Evolutionary conservation across 345 rosid genomes (phyloP), one percentile per base, ranked within the genome.

Genomic region (Punica granatum): DNA sequence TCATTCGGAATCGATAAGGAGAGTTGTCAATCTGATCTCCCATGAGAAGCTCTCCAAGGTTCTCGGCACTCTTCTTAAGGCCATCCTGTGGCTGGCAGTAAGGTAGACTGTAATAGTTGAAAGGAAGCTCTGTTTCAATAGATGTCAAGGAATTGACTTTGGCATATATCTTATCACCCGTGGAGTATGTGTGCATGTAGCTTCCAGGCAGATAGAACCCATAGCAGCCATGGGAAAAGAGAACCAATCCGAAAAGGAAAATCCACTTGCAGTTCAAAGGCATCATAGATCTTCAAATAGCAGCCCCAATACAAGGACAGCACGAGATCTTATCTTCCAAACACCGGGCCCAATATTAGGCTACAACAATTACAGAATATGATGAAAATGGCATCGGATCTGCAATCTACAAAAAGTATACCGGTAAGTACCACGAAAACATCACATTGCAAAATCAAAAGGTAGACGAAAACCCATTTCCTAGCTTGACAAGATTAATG

Each of bases 61-160:
- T 71, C 49, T 64, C 1, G 0, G 64, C 69, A 0, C 60, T 42
- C 39, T 63, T 66, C 30, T 44, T 66, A 28, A 71, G 44, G 14
- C 70, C 74, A 9, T 23, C 36, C 6, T 1, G 13, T 19, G 74
- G 74, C 60, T 31, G 25, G 7, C 74, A 65, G 54, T 71, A 65
- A 7, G 65, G 97, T 67, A 92, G 89, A 73, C 85, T 87, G 59
- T 90, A 88, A 74, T 84, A 92, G 80, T 89, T 74, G 75, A 79
- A 88, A 3, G 97, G 97, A 81, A 92, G 96, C 87, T 84, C 87
- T 0, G 97, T 90, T 68, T 84, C 96, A 3, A 92, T 88, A 35
- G 98, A 90, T n/a, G 98, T 92, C 77, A 92, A 75, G 28, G 98
- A 90, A 75, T 85, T 90, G 25, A 92, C 96, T 75, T 92, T 90